Conservation (phyloP, 139 green algal species). For the Penium margaritaceum region DNA sequence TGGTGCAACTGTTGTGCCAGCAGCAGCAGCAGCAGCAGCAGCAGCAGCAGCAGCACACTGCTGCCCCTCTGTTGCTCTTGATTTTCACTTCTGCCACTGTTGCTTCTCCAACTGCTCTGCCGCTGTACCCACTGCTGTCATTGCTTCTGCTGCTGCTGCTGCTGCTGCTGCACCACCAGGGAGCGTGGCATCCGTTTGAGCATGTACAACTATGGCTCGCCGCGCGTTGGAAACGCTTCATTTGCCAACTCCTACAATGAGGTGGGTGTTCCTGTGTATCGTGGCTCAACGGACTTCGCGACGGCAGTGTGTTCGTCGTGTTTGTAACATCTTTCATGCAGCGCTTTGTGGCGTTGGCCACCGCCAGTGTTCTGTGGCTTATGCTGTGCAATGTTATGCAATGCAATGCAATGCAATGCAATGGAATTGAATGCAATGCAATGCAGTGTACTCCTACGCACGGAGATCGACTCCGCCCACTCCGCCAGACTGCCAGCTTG, state of each 20-base stretch:
- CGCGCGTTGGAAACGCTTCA: slow-evolving; percentile 42
- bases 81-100: too few relatives aligned
- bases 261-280: not conserved
- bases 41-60: too few relatives aligned
- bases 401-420: not conserved
- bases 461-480: not conserved
- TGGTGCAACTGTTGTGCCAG: too few relatives aligned
- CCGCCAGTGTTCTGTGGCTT: not conserved
- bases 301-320: not conserved
- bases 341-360: not conserved
- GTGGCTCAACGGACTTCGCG: not conserved
- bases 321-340: not conserved
- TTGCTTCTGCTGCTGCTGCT: too few relatives aligned
- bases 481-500: not conserved
- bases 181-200: slow-evolving; percentile 10
- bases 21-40: too few relatives aligned
- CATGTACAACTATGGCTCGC: slow-evolving; percentile 52
- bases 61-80: too few relatives aligned
- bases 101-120: too few relatives aligned
- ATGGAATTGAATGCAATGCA: not conserved
- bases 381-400: not conserved
- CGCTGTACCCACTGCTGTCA: too few relatives aligned
- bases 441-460: not conserved
- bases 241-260: slow-evolving; percentile 40
- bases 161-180: slow-evolving; percentile 1